Evolutionary conservation across 345 rosid species (phyloP).

Genomic region (Schrenkiella parvula): DNA sequence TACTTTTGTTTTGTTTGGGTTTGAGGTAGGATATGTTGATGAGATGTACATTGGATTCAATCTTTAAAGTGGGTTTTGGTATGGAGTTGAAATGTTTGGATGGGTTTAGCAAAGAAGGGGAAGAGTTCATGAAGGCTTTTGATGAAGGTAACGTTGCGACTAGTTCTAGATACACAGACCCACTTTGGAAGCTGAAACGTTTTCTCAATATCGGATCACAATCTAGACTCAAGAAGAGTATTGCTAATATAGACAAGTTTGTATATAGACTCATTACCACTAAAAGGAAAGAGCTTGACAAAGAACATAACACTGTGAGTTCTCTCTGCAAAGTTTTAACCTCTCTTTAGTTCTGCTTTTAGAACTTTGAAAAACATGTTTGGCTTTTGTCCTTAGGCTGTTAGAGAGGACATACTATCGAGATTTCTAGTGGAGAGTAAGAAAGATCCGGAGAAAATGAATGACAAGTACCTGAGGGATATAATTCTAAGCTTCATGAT

Average conservation of each 20-base stretch:
- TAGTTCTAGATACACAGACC: constrained; percentile 56
- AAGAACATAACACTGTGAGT: constrained; percentile 33
- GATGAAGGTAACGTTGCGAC: constrained; percentile 55
- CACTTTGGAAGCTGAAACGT: constrained; percentile 64
- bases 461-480: constrained; percentile 58
- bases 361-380: not conserved
- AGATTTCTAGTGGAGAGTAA: constrained; percentile 51
- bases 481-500: constrained; percentile 59
- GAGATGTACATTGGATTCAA: constrained; percentile 64
- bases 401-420: constrained; percentile 60
- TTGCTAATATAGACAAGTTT: constrained; percentile 45
- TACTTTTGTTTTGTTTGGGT: not conserved
- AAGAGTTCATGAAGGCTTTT: constrained; percentile 54
- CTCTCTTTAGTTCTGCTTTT: not conserved
- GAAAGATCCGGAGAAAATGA: constrained; percentile 53
- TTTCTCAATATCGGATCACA: constrained; percentile 49
- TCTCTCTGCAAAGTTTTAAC: not conserved
- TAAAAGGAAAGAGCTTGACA: constrained; percentile 38
- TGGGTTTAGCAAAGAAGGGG: constrained; percentile 46
- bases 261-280: constrained; percentile 43
- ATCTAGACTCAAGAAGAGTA: constrained; percentile 46
- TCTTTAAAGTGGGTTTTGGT: constrained; percentile 78
- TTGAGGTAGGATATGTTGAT: constrained; percentile 51
- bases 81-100: constrained; percentile 54
- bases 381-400: constrained; percentile 31